phyloP scores from a whole-genome alignment of 2,329 filamentous ascomycete species.

The Pestalotiopsis fici region DNA sequence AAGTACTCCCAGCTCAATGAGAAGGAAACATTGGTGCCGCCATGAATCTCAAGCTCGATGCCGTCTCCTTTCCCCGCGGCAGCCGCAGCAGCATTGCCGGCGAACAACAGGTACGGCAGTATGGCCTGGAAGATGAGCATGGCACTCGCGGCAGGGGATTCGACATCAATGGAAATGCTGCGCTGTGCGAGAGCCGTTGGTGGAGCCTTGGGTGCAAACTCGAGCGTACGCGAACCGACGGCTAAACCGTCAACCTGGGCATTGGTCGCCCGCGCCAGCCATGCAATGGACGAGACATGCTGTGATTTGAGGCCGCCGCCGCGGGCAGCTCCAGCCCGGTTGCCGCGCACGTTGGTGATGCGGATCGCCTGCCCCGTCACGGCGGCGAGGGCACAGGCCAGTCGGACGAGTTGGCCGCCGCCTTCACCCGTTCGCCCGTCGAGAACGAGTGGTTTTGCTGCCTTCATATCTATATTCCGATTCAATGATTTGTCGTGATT shows the following conservation, averaged over 20 bases:
- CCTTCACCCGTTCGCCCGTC: conserved; percentile 62
- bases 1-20: conserved; percentile 64
- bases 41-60: conserved; percentile 52
- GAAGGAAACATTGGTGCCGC: conserved; percentile 61
- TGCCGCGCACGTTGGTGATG: conserved; percentile 57
- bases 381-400: conserved; percentile 57
- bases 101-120: conserved; percentile 59
- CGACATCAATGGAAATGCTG: conserved; percentile 49
- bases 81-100: conserved; percentile 19
- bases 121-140: conserved; percentile 62
- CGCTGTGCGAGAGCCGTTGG: conserved; percentile 41
- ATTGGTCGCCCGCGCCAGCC: conserved; percentile 51
- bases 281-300: conserved; percentile 57
- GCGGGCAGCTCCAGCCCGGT: conserved; percentile 37
- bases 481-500: not conserved
- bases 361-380: conserved; percentile 54
- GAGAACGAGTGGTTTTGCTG: conserved; percentile 37
- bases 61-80: conserved; percentile 17
- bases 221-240: conserved; percentile 51
- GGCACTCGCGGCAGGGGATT: conserved; percentile 53
- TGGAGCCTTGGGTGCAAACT: conserved; percentile 42
- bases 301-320: conserved; percentile 57
- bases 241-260: conserved; percentile 51
- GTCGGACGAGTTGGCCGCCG: conserved; percentile 61
- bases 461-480: conserved; percentile 10